Base-by-base conservation (phyloP, 176 grass and related monocot genomes). In the Avena eriantha region DNA sequence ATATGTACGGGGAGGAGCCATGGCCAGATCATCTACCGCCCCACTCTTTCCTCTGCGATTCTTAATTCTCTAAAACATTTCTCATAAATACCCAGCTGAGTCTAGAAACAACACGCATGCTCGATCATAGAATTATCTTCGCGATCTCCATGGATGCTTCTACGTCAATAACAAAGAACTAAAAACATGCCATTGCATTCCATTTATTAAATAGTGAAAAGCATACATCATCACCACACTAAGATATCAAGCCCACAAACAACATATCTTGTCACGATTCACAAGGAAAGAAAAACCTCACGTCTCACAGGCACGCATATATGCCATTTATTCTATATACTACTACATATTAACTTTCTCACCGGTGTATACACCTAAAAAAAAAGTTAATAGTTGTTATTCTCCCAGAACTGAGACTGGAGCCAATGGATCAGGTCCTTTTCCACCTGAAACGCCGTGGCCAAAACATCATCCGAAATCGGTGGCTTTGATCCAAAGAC, bases 401-500 rank as follows among this genome's bases (percentile, higher is more conserved):
- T 72, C 19, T 70, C 67, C 67, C 67, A 70, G 67, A 70, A 70
- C 67, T 70, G 67, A 41, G 67, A 70, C 41, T 70, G 67, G 34
- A 70, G 69, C 69, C 69, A 71, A 11, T 71, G 19, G 10, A 71
- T 71, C 10, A 71, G 18, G 5, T 71, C 41, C 69, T 71, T 71
- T 36, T 71, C 69, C 36, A 71, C 69, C 69, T 71, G 69, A 71
- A 71, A 71, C 0, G 69, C 69, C 19, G 10, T 71, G 68, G 68
- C 68, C 68, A 70, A 70, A n/a, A 70, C 68, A n/a, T 70, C 68
- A 43, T 70, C 68, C 9, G 68, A 70, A 70, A 70, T 70, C 0
- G 68, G 68, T 70, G 68, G 68, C 33, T 70, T 70, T 43, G 68
- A 70, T 41, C 68, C 68, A 70, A 70, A 70, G 35, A 70, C 68